A percentile compares a stretch with the other conserved stretches of the same genome.
Conservation (phyloP, 257 asterid species). For the Ajuga chamaepitys region DNA sequence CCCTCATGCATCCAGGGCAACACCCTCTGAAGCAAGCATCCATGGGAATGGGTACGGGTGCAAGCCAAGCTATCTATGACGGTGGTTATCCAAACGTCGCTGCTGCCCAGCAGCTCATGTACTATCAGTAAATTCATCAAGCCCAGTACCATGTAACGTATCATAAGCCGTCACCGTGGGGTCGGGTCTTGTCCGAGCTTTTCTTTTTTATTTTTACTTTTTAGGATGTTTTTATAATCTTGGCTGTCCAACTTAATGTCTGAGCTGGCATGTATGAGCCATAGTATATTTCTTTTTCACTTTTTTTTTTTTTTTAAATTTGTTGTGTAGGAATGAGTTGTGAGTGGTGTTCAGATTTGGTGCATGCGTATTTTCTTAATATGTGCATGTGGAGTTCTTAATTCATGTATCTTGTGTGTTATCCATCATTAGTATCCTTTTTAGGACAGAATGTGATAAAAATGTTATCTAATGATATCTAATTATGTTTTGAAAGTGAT, state of each 20-base stretch:
- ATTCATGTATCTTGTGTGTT: neutral
- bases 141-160: neutral
- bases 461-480: no score
- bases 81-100: slow-evolving; percentile 76
- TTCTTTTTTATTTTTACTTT: no score
- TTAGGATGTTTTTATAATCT: slow-evolving; percentile 18
- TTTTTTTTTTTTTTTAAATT: no score
- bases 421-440: no score
- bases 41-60: slow-evolving; percentile 51
- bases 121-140: slow-evolving; percentile 47
- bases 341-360: slow-evolving; percentile 4
- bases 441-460: no score
- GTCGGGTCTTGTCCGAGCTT: no score
- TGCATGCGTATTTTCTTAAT: neutral
- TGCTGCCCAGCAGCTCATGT: slow-evolving; percentile 89
- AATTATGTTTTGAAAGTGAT: no score
- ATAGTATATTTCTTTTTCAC: slow-evolving; percentile 1
- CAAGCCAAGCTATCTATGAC: slow-evolving; percentile 89
- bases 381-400: neutral
- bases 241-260: slow-evolving; percentile 9
- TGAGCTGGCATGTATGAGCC: neutral
- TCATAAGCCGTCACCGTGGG: neutral
- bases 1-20: slow-evolving; percentile 50
- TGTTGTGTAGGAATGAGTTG: slow-evolving; percentile 12
- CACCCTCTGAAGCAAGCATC: slow-evolving; percentile 50